Base-by-base conservation (phyloP, 2,329 filamentous ascomycete species). In the Thelonectria blattea region DNA sequence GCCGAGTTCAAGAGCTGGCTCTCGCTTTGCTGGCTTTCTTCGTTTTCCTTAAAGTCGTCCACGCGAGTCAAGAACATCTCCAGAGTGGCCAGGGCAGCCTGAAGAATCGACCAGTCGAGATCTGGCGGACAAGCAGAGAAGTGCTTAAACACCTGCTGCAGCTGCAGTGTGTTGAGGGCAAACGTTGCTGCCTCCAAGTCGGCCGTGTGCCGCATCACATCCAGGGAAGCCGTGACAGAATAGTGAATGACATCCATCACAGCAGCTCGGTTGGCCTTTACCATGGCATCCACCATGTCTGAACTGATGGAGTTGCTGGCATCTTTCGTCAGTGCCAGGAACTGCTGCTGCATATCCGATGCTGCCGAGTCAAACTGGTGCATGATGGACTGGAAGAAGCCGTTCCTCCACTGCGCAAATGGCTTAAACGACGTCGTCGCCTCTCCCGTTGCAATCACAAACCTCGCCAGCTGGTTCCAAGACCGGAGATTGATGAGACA, bases 401-500 rank as follows among this genome's bases (percentile, higher is more conserved):
- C 79, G 63, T 81, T 82, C 62, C 86, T 82, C 88, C 88, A 81
- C 24, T 67, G 66, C 8, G 67, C 64, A 49, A 80, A 76, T 2
- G 78, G 73, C 22, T 77, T 78, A 56, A 89, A 85, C 1, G 81
- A 79, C 30, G 76, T 78, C 15, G 82, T 83, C 2, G 76, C 73
- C 43, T 78, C 75, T 9, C 78, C 78, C 0, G 75, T 78, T 1
- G 81, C 78, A 5, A 88, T 77, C 22, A 88, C 72, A 66, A 87
- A 90, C 17, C 82, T 80, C 2, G 86, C 81, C 27, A 90, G 76
- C 64, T 89, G 86, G 54, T 76, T 81, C 87, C 88, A 90, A 8
- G 87, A 82, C 49, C 84, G 80, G 15, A 90, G 69, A 61, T 85
- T 89, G 65, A 89, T 88, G 30, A 87, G 74, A 66, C 85, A 89